These are phyloP conservation scores for Physcia stellaris DNA, from an alignment of 495 filamentous ascomycete genomes.

Conservation along the genomic window DNA sequence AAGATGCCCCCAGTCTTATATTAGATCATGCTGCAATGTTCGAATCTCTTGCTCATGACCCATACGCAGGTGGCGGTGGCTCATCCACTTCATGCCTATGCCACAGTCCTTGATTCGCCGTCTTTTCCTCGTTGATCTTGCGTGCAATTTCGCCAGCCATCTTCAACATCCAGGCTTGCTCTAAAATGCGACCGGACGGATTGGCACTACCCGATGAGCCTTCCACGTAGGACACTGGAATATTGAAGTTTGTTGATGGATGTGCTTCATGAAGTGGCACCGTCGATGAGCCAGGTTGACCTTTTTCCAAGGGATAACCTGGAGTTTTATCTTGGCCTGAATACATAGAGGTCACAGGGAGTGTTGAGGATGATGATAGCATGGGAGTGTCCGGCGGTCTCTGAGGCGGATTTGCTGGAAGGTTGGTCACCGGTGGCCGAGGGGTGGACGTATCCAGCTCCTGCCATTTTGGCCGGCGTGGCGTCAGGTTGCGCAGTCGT, in stretches of 20 bases:
- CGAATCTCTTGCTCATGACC: slow-evolving; percentile 17
- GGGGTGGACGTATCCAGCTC: too few species aligned
- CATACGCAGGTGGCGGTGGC: slow-evolving; percentile 51
- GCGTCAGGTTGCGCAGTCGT: slow-evolving; percentile 14
- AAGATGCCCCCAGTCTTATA: too few species aligned
- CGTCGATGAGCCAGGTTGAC: background rate
- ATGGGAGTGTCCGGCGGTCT: background rate
- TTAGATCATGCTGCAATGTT: too few species aligned
- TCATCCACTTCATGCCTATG: slow-evolving; percentile 36
- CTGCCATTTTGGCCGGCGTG: too few species aligned
- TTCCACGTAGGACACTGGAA: slow-evolving; percentile 8
- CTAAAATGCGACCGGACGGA: slow-evolving; percentile 43
- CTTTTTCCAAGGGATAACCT: background rate
- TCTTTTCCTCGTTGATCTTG: slow-evolving; percentile 64
- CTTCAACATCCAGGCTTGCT: slow-evolving; percentile 81
- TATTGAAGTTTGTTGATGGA: background rate
- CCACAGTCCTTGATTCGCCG: slow-evolving; percentile 30
- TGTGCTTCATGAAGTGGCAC: background rate
- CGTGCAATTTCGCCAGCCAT: slow-evolving; percentile 83
- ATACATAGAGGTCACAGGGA: background rate
- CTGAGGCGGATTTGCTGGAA: slow-evolving; percentile 4
- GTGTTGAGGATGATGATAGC: background rate
- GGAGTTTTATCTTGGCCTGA: background rate
- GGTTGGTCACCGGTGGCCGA: slow-evolving; percentile 1
- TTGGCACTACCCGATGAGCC: too few species aligned